Evolutionary conservation across 2,329 filamentous ascomycete species (phyloP).

Genomic region (Colletotrichum agaves): DNA sequence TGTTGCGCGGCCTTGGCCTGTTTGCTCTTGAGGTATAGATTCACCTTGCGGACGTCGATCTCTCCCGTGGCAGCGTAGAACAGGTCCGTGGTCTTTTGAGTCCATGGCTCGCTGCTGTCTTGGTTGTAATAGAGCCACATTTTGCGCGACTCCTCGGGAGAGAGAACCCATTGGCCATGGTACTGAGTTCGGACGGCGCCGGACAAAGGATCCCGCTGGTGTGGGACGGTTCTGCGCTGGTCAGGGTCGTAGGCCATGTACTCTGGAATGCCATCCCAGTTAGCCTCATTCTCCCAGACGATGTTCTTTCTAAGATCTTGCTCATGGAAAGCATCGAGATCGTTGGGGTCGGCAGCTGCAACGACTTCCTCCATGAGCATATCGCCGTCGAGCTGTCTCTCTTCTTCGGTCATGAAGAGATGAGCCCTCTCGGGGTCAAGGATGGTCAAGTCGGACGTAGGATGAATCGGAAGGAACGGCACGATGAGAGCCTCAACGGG

Average conservation of each 20-base stretch:
- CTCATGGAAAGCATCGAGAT: constrained; percentile 1
- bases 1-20: not conserved
- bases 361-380: not conserved
- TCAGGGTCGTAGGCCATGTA: constrained; percentile 25
- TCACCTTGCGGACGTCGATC: constrained; percentile 42
- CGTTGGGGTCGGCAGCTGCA: constrained; percentile 9
- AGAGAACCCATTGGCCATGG: constrained; percentile 20
- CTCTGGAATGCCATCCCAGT: constrained; percentile 13
- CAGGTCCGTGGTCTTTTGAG: constrained; percentile 35
- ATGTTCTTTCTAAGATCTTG: constrained; percentile 18
- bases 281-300: constrained; percentile 25
- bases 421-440: constrained; percentile 6
- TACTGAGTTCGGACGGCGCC: constrained; percentile 25
- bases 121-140: constrained; percentile 36
- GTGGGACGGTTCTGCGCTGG: constrained; percentile 17
- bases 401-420: constrained; percentile 10
- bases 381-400: not conserved
- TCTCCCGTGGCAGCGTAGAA: constrained; percentile 38
- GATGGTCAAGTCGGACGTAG: not conserved
- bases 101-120: constrained; percentile 19
- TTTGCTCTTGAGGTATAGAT: constrained; percentile 40
- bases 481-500: constrained; percentile 3
- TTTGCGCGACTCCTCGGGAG: constrained; percentile 11
- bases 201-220: constrained; percentile 23
- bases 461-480: constrained; percentile 7